Conservation (phyloP, 208 protist genomes). For the Porcisia deanei region DNA sequence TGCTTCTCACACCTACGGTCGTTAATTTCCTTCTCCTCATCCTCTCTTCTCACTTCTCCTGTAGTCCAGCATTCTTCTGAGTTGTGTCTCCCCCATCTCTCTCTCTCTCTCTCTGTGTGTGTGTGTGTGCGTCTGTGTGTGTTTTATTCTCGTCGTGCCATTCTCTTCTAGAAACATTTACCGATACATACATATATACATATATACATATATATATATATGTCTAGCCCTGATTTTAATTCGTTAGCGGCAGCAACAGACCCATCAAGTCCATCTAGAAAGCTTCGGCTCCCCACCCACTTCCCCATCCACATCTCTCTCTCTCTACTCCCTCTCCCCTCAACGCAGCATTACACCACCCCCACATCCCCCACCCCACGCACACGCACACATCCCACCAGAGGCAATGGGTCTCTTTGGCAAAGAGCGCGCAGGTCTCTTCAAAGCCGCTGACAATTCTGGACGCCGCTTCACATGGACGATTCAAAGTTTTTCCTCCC, state of each 20-base stretch:
- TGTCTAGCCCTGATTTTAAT: too few relatives aligned
- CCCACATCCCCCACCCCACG: background rate
- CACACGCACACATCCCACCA: background rate
- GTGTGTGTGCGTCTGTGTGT: background rate
- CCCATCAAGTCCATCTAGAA: too few relatives aligned
- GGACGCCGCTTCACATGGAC: slow-evolving; percentile 73
- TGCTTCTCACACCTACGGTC: too few relatives aligned
- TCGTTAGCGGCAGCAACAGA: too few relatives aligned
- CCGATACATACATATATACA: background rate
- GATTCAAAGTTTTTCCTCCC: slow-evolving; percentile 59
- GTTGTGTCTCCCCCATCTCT: too few relatives aligned
- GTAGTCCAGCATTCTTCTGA: too few relatives aligned
- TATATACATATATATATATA: too few relatives aligned
- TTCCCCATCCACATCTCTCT: background rate
- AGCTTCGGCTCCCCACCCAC: too few relatives aligned
- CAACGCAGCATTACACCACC: too few relatives aligned
- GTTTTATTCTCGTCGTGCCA: background rate
- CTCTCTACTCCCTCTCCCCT: background rate
- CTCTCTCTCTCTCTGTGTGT: background rate
- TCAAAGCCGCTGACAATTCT: slow-evolving; percentile 43
- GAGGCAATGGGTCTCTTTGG: slow-evolving; percentile 65
- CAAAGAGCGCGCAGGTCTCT: slow-evolving; percentile 69
- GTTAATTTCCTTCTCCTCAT: too few relatives aligned
- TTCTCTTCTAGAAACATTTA: background rate
- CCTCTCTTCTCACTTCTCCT: too few relatives aligned